Evolutionary conservation across 2,329 filamentous ascomycete species (phyloP), one percentile per base, ranked within the genome.

Genomic region (Magnaporthales sp.): DNA sequence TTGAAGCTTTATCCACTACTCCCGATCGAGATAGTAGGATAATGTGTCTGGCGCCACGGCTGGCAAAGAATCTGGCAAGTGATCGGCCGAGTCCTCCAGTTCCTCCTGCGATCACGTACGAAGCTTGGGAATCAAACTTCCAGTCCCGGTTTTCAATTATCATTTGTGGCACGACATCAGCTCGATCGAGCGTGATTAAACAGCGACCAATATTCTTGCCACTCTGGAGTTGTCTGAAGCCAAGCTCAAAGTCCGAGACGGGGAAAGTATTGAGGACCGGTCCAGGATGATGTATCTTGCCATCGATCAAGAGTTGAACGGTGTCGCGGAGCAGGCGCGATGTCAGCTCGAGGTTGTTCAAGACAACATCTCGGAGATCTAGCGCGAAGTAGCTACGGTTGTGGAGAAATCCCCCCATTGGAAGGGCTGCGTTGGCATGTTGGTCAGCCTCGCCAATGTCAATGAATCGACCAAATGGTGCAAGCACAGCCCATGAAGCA

Each of bases 401-500:
- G 38, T 46, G 15, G 5, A 46, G 15, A 9, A 46, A 46, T 24
- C 61, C 6, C 26, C 61, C 30, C 61, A 6, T 7, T 10, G 26
- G 8, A 64, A 27, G 13, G 63, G 63, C 31, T 64, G 46, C 31
- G n/a, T 64, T 22, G 63, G 22, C 13, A 70, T 67, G 29, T 67
- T 67, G 71, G 62, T 77, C 75, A 22, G 70, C 71, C 66, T 74
- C 74, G 27, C 75, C 75, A 22, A 78, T 72, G 67, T 79, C 77
- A 1, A 79, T 56, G 60, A 78, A 76, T 0, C 72, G 71, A 4
- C 79, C 79, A 66, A 74, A 75, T 0, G 71, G 66, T 0, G 78
- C 76, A 3, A 81, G 69, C 15, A 73, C 67, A 26, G 38, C 51
- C 76, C 75, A 80, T 0, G 75, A 73, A 1, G 72, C 72, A 1